Evolutionary conservation across 2,329 filamentous ascomycete species (phyloP).

Genomic region (Colletotrichum cereale): DNA sequence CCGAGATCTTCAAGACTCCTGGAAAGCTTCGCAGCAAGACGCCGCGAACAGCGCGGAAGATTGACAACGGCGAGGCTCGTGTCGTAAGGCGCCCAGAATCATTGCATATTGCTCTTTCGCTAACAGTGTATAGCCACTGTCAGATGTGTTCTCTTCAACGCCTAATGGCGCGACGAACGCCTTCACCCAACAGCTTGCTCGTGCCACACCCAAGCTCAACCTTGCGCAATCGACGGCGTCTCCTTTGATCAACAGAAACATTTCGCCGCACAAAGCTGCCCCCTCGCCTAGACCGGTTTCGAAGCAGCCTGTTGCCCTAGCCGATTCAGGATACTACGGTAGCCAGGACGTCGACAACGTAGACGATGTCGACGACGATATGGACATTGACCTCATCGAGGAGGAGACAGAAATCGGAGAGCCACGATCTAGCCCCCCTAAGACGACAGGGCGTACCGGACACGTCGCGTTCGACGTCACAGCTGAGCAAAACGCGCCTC

Average conservation of each 20-base stretch:
- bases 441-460: slow-evolving; percentile 29
- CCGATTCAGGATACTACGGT: slow-evolving; percentile 80
- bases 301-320: slow-evolving; percentile 52
- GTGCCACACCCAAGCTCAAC: slow-evolving; percentile 68
- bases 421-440: slow-evolving; percentile 31
- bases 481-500: slow-evolving; percentile 25
- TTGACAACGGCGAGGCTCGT: slow-evolving; percentile 67
- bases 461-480: slow-evolving; percentile 39
- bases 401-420: slow-evolving; percentile 43
- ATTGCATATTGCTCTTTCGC: slow-evolving; percentile 22
- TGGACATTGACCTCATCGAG: slow-evolving; percentile 50
- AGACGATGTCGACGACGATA: slow-evolving; percentile 58
- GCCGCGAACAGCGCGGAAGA: slow-evolving; percentile 77
- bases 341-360: slow-evolving; percentile 59
- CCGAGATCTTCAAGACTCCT: slow-evolving; percentile 96
- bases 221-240: slow-evolving; percentile 62
- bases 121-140: slow-evolving; percentile 65
- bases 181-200: slow-evolving; percentile 62
- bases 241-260: slow-evolving; percentile 50
- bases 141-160: slow-evolving; percentile 69
- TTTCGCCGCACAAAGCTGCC: slow-evolving; percentile 49
- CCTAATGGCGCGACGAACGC: slow-evolving; percentile 67
- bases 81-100: slow-evolving; percentile 64
- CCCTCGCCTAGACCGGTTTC: slow-evolving; percentile 50
- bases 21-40: slow-evolving; percentile 87